phyloP scores from a whole-genome alignment of 1,284 basidiomycete genomes.

The Ustilago curta region DNA sequence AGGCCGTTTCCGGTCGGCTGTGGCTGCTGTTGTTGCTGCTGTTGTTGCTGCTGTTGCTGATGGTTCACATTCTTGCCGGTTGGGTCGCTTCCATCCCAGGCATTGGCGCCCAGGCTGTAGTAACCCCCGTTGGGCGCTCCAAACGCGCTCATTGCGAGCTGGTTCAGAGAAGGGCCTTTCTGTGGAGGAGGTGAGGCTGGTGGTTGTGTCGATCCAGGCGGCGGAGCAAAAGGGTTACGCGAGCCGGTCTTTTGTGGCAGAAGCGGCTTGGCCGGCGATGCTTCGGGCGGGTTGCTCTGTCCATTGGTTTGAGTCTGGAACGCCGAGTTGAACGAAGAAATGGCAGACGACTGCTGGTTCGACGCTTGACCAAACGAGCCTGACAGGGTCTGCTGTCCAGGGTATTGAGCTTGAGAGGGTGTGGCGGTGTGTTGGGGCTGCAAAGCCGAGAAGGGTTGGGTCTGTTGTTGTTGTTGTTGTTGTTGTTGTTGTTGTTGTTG shows the following conservation, averaged over 20 bases:
- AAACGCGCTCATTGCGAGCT: conserved; percentile 76
- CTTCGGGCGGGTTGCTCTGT: conserved; percentile 67
- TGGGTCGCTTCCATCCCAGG: conserved; percentile 52
- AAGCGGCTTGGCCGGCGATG: conserved; percentile 73
- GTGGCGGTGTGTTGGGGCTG: conserved; percentile 46
- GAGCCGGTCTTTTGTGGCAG: conserved; percentile 91
- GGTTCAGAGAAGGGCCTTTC: conserved; percentile 82
- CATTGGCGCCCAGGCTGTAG: conserved; percentile 57
- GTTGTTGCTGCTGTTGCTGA: conserved; percentile 23
- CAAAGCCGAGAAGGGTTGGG: conserved; percentile 21
- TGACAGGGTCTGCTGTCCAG: conserved; percentile 25
- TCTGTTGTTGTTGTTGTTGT: conserved; percentile 33
- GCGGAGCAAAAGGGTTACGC: conserved; percentile 91
- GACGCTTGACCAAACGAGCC: conserved; percentile 15
- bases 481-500: conserved; percentile 32
- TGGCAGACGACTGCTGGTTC: conserved; percentile 30
- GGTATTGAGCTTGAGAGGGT: conserved; percentile 48
- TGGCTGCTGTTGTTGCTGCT: conserved; percentile 21
- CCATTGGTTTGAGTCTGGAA: conserved; percentile 57
- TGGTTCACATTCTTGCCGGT: conserved; percentile 17
- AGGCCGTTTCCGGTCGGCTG: conserved; percentile 17
- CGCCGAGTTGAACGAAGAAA: conserved; percentile 75
- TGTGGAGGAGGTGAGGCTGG: conserved; percentile 72
- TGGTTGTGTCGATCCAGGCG: conserved; percentile 73
- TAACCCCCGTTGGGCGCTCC: conserved; percentile 46